These are phyloP conservation scores for Rhizodiscina lignyota DNA, from an alignment of 495 filamentous ascomycete genomes.

Conservation along the genomic window DNA sequence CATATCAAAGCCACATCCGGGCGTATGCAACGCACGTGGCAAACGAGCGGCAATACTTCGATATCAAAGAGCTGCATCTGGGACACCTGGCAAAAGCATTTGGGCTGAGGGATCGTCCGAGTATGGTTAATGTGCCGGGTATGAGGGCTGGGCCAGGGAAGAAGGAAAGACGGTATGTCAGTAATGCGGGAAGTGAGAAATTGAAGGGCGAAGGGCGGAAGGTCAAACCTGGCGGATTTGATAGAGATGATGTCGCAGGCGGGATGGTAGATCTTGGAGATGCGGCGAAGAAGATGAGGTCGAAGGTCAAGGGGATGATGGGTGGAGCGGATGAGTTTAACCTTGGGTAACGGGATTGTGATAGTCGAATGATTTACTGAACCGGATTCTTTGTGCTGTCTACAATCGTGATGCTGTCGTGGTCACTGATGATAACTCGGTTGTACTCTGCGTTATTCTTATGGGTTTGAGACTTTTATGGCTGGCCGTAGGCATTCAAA, in stretches of 20 bases:
- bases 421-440: too few relatives aligned
- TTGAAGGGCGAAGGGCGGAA: conserved; percentile 17
- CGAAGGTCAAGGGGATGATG: conserved; percentile 68
- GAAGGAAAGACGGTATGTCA: conserved; percentile 10
- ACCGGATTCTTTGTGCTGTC: too few relatives aligned
- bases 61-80: conserved; percentile 75
- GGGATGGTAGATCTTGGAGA: conserved; percentile 33
- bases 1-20: conserved; percentile 79
- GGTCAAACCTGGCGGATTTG: conserved; percentile 14
- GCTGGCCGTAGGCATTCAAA: too few relatives aligned
- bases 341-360: conserved; percentile 51
- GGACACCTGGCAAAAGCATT: conserved; percentile 92
- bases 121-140: conserved; percentile 63
- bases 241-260: conserved; percentile 14
- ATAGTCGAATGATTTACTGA: too few relatives aligned
- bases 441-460: too few relatives aligned
- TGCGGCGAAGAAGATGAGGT: conserved; percentile 56
- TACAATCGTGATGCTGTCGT: too few relatives aligned
- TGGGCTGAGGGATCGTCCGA: conserved; percentile 72
- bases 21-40: conserved; percentile 89
- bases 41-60: conserved; percentile 66
- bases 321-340: conserved; percentile 72
- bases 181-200: conserved; percentile 18
- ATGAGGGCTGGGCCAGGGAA: conserved; percentile 15
- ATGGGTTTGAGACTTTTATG: too few relatives aligned